Evolutionary conservation across 2,329 filamentous ascomycete genomes (phyloP).

Genomic region (Beauveria bassiana): DNA sequence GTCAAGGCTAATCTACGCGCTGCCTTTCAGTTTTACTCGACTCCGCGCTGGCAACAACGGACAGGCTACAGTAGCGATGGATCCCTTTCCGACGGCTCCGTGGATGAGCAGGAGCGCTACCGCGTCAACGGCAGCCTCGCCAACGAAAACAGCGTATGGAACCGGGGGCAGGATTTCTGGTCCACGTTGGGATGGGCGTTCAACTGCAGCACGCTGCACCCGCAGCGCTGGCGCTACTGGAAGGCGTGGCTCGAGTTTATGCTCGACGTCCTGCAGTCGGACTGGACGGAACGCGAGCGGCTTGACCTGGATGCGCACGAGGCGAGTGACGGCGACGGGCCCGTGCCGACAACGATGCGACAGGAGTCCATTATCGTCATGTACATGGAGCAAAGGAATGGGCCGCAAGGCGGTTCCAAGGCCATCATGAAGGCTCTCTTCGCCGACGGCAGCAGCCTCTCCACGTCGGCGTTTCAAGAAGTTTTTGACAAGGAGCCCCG

Average conservation of each 20-base stretch:
- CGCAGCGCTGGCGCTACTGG: slow-evolving; percentile 75
- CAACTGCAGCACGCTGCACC: slow-evolving; percentile 71
- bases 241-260: slow-evolving; percentile 71
- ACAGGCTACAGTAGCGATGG: slow-evolving; percentile 34
- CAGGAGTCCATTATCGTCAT: slow-evolving; percentile 50
- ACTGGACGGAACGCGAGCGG: slow-evolving; percentile 53
- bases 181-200: slow-evolving; percentile 84
- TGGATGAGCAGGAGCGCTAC: slow-evolving; percentile 26
- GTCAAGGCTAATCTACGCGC: slow-evolving; percentile 60
- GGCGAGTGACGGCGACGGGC: slow-evolving; percentile 18
- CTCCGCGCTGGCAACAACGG: slow-evolving; percentile 22
- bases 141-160: slow-evolving; percentile 61
- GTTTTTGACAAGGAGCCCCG: slow-evolving; percentile 58
- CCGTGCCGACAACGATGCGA: slow-evolving; percentile 26
- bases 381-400: slow-evolving; percentile 44
- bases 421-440: slow-evolving; percentile 60
- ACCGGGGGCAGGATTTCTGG: slow-evolving; percentile 81
- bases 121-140: slow-evolving; percentile 53
- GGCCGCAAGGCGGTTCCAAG: slow-evolving; percentile 39
- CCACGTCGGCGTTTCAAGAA: slow-evolving; percentile 50
- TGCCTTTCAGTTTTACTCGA: slow-evolving; percentile 60
- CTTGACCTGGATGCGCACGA: slow-evolving; percentile 33
- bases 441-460: slow-evolving; percentile 52
- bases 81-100: slow-evolving; percentile 28
- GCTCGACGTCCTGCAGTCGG: slow-evolving; percentile 66